Percentiles rank a stretch among this genome's conserved stretches.
These are phyloP conservation scores for Dalbergia cultrata DNA, from an alignment of 306 rosid species.

Conservation along the genomic window DNA sequence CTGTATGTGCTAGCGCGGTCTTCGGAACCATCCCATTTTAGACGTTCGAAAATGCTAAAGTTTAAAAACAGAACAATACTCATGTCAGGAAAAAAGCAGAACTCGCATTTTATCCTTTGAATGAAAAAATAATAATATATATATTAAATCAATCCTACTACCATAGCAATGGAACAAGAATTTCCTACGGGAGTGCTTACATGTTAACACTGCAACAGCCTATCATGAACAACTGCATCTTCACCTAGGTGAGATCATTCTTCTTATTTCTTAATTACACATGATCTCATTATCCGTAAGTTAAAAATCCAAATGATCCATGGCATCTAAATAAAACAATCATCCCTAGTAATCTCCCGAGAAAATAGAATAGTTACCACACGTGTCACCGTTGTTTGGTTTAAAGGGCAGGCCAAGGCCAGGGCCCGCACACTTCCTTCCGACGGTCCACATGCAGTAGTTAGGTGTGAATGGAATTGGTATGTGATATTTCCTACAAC, in stretches of 20 bases:
- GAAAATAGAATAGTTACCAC: conserved; percentile 10
- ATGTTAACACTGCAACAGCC: conserved; percentile 35
- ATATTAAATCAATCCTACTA: conserved; percentile 39
- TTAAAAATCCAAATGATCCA: not conserved
- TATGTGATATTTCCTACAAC: conserved; percentile 21
- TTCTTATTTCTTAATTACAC: conserved; percentile 40
- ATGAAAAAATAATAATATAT: conserved; percentile 20
- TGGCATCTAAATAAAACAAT: conserved; percentile 13
- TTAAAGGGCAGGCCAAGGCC: not conserved
- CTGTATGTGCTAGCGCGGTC: not conserved
- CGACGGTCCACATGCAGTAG: conserved; percentile 24
- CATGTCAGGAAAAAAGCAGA: not conserved
- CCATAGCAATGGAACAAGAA: conserved; percentile 44
- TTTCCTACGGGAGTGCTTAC: conserved; percentile 34
- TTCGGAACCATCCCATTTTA: not conserved
- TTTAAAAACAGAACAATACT: too few species aligned
- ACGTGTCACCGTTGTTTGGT: conserved; percentile 1
- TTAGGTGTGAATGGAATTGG: not conserved
- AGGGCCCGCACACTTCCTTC: not conserved
- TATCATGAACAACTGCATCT: conserved; percentile 10
- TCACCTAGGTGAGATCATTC: conserved; percentile 29
- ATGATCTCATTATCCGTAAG: conserved; percentile 21
- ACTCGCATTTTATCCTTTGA: conserved; percentile 8
- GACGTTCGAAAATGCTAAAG: not conserved
- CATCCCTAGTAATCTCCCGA: not conserved